Evolutionary conservation across 1,139 yeast species (phyloP).

Genomic region (Taphrina wiesneri): DNA sequence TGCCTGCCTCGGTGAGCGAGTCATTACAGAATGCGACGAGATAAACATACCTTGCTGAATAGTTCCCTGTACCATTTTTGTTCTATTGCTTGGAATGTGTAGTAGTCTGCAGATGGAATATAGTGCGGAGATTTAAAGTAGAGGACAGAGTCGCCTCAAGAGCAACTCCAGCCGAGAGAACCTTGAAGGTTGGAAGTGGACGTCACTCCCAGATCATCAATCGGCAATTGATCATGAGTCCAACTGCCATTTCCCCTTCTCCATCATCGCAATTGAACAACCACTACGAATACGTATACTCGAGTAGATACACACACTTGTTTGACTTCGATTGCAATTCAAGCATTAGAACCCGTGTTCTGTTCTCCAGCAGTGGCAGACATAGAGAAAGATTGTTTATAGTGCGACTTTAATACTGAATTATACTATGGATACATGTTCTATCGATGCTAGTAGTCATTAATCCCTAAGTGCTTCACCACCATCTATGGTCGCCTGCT

Average conservation of each 20-base stretch:
- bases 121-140: not conserved
- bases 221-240: not conserved
- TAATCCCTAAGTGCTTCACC: constrained; percentile 1
- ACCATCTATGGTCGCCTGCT: constrained; percentile 18
- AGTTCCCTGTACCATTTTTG: not conserved
- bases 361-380: too few relatives aligned
- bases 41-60: not conserved
- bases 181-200: too few relatives aligned
- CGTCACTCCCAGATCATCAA: too few relatives aligned
- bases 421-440: too few relatives aligned
- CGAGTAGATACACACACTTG: too few relatives aligned
- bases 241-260: too few relatives aligned
- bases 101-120: not conserved
- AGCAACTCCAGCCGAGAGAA: not conserved
- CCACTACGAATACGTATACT: too few relatives aligned
- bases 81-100: not conserved
- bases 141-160: not conserved
- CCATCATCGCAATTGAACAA: too few relatives aligned
- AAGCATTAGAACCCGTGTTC: too few relatives aligned
- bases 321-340: too few relatives aligned
- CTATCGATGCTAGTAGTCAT: not conserved
- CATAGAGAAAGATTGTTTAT: too few relatives aligned
- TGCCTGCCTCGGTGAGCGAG: not conserved
- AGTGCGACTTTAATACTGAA: too few relatives aligned
- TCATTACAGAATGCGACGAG: not conserved